phyloP scores from a whole-genome alignment of 305 asterid species.

The Euphrasia arctica region DNA sequence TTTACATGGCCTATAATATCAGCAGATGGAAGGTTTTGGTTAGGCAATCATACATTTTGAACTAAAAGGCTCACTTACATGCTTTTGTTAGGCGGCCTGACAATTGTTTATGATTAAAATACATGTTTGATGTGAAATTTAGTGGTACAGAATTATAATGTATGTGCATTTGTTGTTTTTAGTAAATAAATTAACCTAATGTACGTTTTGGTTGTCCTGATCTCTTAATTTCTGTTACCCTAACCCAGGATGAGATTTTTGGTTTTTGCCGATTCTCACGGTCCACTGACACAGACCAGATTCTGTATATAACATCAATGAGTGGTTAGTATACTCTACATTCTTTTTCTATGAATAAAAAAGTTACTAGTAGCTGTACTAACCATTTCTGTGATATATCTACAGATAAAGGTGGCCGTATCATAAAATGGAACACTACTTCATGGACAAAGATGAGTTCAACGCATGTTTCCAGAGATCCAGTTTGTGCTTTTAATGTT shows the following conservation, averaged over 20 bases:
- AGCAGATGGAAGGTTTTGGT: too few relatives aligned
- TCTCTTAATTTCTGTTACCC: conserved; percentile 21
- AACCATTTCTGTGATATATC: conserved; percentile 23
- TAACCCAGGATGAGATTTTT: conserved; percentile 55
- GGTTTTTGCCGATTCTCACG: conserved; percentile 77
- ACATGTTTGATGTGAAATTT: conserved; percentile 7
- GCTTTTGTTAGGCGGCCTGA: too few relatives aligned
- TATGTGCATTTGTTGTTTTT: conserved; percentile 20
- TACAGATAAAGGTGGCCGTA: conserved; percentile 57
- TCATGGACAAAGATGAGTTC: conserved; percentile 76
- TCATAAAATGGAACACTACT: conserved; percentile 65
- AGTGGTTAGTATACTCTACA: conserved; percentile 45
- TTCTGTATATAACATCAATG: conserved; percentile 60
- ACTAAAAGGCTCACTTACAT: too few relatives aligned
- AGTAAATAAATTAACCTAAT: background rate
- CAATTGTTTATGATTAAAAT: background rate
- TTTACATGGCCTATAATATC: conserved; percentile 5
- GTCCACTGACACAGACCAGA: conserved; percentile 46
- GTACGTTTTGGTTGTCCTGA: conserved; percentile 1
- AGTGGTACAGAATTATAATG: conserved; percentile 12
- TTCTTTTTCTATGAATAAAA: conserved; percentile 9
- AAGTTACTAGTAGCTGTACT: conserved; percentile 20
- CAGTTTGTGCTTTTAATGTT: conserved; percentile 57
- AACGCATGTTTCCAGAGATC: conserved; percentile 49
- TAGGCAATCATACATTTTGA: too few relatives aligned